phyloP scores from a whole-genome alignment of 192 early-diverging fungal genomes.

The Thamnidium elegans region DNA sequence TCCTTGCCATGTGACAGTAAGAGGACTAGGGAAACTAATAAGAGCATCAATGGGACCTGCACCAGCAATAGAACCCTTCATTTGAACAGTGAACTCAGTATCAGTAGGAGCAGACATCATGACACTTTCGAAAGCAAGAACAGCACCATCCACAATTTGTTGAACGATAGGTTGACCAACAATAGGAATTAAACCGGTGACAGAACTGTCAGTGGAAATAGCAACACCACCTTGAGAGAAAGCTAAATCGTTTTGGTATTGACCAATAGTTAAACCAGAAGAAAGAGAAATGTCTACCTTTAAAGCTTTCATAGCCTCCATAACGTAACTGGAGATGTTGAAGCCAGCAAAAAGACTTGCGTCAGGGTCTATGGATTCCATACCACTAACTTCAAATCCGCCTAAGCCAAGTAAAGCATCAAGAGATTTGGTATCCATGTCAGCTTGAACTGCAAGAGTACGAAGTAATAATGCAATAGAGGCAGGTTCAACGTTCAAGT shows the following conservation, averaged over 20 bases:
- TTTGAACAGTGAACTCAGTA: conserved; percentile 38
- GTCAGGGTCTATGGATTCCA: conserved; percentile 18
- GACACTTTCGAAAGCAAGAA: conserved; percentile 37
- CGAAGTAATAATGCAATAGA: conserved; percentile 43
- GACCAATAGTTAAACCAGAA: conserved; percentile 46
- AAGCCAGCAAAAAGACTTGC: conserved; percentile 39
- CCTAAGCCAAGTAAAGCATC: conserved; percentile 42
- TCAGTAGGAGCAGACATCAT: conserved; percentile 40
- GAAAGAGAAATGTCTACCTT: conserved; percentile 44
- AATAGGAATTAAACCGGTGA: conserved; percentile 48
- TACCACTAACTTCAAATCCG: conserved; percentile 28
- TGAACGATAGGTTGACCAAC: conserved; percentile 57
- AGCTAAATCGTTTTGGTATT: conserved; percentile 42
- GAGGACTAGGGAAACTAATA: conserved; percentile 44
- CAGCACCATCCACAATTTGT: conserved; percentile 42
- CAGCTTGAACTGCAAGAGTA: conserved; percentile 39
- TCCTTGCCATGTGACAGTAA: conserved; percentile 39
- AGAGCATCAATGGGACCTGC: conserved; percentile 50
- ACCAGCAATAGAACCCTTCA: conserved; percentile 41
- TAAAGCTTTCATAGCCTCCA: conserved; percentile 44
- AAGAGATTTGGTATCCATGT: conserved; percentile 41
- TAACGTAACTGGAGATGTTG: conserved; percentile 44
- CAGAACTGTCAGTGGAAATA: conserved; percentile 43
- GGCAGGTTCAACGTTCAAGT: conserved; percentile 49
- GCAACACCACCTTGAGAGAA: conserved; percentile 42